Evolutionary conservation across 139 green algal species (phyloP).

Genomic region (Zygnema cylindricum): DNA sequence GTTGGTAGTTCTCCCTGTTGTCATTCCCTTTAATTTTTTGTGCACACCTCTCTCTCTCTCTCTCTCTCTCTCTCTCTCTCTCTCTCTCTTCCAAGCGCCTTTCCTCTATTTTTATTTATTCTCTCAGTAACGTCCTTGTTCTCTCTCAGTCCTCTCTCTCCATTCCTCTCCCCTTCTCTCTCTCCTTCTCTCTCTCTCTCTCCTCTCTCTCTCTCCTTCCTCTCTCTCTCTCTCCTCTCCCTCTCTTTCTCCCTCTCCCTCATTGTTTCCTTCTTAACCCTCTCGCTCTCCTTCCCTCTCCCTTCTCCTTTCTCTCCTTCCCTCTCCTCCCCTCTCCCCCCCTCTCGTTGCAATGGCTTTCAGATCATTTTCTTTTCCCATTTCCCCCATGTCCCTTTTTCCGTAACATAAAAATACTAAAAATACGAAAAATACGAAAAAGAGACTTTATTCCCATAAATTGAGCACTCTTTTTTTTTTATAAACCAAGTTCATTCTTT

Average conservation of each 20-base stretch:
- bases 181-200: neutral
- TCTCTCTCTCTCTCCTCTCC: neutral
- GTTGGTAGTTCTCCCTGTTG: too few species aligned
- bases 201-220: too few species aligned
- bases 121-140: too few species aligned
- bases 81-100: too few species aligned
- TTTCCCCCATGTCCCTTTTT: neutral
- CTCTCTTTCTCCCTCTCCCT: neutral
- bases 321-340: neutral
- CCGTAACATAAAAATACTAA: neutral
- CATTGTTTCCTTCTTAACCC: neutral
- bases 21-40: too few species aligned
- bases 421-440: neutral
- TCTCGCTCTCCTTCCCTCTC: neutral
- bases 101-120: too few species aligned
- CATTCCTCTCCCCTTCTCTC: neutral
- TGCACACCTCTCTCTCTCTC: too few species aligned
- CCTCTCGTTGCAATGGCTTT: neutral
- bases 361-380: too few species aligned
- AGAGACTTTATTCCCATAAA: neutral
- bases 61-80: too few species aligned
- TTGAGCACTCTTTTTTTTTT: neutral
- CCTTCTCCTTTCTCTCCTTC: neutral
- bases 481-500: neutral
- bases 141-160: neutral